Conservation (phyloP, 148 eudicot genomes). For the Chenopodium album region DNA sequence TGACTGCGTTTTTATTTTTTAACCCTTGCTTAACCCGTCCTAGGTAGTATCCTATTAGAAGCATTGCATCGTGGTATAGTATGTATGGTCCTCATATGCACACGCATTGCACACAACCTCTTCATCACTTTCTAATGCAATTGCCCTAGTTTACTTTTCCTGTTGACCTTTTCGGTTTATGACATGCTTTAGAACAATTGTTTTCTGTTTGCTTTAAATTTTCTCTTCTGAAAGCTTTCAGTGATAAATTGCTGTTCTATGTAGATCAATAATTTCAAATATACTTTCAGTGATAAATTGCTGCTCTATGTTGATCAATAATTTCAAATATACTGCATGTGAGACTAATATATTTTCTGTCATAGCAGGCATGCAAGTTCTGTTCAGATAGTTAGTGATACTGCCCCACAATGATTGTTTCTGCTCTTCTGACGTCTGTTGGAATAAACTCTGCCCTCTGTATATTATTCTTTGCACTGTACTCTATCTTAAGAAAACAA, state of each 20-base stretch:
- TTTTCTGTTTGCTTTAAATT: neutral
- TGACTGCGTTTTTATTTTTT: neutral
- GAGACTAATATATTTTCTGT: neutral
- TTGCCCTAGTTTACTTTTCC: neutral
- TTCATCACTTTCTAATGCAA: constrained; percentile 1
- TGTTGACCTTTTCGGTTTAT: neutral
- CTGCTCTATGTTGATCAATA: neutral
- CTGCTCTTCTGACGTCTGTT: constrained; percentile 73
- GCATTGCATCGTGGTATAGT: neutral
- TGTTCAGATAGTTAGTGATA: constrained; percentile 22
- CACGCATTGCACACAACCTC: neutral
- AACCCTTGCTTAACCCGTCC: neutral
- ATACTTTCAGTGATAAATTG: too few relatives aligned
- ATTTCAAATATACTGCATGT: neutral
- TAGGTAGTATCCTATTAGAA: neutral
- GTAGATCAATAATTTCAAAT: neutral
- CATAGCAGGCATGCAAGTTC: constrained; percentile 17
- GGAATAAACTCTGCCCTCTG: constrained; percentile 72
- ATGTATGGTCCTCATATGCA: neutral
- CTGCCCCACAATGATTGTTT: constrained; percentile 52
- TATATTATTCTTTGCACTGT: constrained; percentile 54
- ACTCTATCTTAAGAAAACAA: constrained; percentile 65
- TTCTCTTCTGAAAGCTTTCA: too few relatives aligned
- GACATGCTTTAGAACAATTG: neutral
- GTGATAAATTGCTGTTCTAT: neutral